These are phyloP conservation scores for Lentinula lateritia DNA, from an alignment of 768 basidiomycete genomes.

Conservation along the genomic window DNA sequence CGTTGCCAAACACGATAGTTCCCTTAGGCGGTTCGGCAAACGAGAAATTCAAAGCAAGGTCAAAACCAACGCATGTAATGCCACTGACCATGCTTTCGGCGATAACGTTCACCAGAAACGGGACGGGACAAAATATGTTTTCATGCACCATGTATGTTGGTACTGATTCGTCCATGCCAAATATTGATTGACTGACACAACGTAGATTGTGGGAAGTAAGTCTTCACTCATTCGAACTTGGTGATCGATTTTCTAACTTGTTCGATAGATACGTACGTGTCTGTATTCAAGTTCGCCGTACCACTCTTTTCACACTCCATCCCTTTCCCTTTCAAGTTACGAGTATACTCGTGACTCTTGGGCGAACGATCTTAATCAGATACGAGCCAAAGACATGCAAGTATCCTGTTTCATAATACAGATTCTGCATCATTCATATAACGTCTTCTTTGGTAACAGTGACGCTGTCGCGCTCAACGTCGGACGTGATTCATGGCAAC, in stretches of 20 bases:
- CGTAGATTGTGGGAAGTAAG: constrained; percentile 43
- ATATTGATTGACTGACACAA: neutral
- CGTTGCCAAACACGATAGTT: neutral
- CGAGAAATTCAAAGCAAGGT: neutral
- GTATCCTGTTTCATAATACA: constrained; percentile 9
- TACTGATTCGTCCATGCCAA: neutral
- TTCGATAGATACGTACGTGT: constrained; percentile 34
- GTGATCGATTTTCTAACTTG: neutral
- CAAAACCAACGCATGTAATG: neutral
- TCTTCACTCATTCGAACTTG: constrained; percentile 1
- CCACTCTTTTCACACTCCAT: neutral
- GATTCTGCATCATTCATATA: neutral
- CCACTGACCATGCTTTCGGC: neutral
- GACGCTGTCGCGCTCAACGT: constrained; percentile 65
- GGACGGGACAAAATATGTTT: constrained; percentile 42
- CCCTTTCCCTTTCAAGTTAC: constrained; percentile 21
- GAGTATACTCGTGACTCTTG: constrained; percentile 33
- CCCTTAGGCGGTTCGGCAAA: neutral
- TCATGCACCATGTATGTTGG: constrained; percentile 43
- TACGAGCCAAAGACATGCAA: constrained; percentile 37
- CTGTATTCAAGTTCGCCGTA: neutral
- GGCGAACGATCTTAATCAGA: constrained; percentile 34
- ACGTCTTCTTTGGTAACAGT: constrained; percentile 16
- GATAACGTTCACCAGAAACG: constrained; percentile 25
- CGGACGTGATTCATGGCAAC: constrained; percentile 50